Base-by-base conservation (phyloP, 1,139 yeast species). In the Yarrowia galli region DNA sequence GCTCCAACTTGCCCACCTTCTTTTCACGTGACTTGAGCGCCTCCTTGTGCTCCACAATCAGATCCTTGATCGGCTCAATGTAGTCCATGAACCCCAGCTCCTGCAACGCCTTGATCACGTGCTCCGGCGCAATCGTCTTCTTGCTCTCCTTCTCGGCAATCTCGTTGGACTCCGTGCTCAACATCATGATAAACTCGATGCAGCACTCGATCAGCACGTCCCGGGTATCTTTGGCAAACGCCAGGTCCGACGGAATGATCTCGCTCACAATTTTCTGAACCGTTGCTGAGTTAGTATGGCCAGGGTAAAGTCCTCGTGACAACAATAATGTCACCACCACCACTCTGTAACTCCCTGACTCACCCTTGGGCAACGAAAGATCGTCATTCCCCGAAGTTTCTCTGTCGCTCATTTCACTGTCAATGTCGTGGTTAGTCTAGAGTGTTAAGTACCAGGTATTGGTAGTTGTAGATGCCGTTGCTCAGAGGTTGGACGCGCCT, bases 151-250 rank as follows among this genome's bases (percentile, higher is more conserved):
- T 90, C 75, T 95, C 99, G 0, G 99, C 98, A 72, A 95, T 92
- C 72, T 96, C 99, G 75, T 96, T 93, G 70, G 96, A 90, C 78
- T 92, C 97, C 3, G 97, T 91, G 15, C 97, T 90, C 66, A 95
- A 81, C 71, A 95, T 92, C 96, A 95, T 95, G 70, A 96, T 89
- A 76, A 95, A 95, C 78, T 92, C 98, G 69, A 95, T 92, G 74
- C 98, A 93, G 77, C 98, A 92, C 76, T 95, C 98, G 60, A 96
- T 95, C 61, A 95, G 85, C 67, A 97, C 96, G 76, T 95, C 99
- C 71, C 98, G 83, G 7, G 98, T 97, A 72, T 95, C 99, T 73
- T 93, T 91, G 66, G 97, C 88, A 72, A 95, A 92, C 23, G 95
- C 89, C 67, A 92, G 83, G 75, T 93, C 98, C 25, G 87, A 81